Base-by-base conservation (phyloP, 208 protist genomes). In the Trypanosoma boissoni region DNA sequence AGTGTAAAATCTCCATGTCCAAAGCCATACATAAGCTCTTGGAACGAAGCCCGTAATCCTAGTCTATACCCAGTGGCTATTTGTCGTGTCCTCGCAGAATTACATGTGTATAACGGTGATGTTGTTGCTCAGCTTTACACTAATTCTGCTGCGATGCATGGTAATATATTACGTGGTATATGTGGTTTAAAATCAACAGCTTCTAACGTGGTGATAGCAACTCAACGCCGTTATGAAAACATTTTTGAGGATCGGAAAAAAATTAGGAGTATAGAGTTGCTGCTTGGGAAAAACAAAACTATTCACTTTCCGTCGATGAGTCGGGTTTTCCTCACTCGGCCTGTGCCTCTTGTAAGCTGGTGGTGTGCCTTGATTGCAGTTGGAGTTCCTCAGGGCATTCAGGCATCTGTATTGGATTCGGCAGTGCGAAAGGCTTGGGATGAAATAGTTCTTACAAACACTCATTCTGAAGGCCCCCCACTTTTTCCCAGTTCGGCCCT, bases 81-180 rank as follows among this genome's bases (percentile, higher is more conserved):
- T 31, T 74, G 78, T 5, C 71, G 79, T 9, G 65, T 74, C 2
- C 45, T 94, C 2, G 79, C 83, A 14, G 80, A 83, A 60, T 58
- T 95, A 2, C 92, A 86, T 46, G 80, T 96, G 3, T 57, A 82
- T 52, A 94, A 91, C 62, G 94, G 94, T 20, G 94, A 98, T 68
- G 86, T 87, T 42, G 86, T 93, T 26, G 86, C 89, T 2, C 78
- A 78, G 63, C 54, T 98, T 18, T 98, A 96, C 69, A 97, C 92
- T n/a, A 96, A 84, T 57, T 96, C 94, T 8, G 80, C 80, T 7
- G 94, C 94, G 0, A 96, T 98, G 88, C 90, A 98, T 63, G 82
- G 82, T 44, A 86, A 86, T 58, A 76, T 95, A 36, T 82, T 98
- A 34, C 78, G 94, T 21, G 79, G 73, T 23, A 60, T 96, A 18